phyloP scores from a whole-genome alignment of 1,284 basidiomycete genomes.

The Fomitopsis palustris region DNA sequence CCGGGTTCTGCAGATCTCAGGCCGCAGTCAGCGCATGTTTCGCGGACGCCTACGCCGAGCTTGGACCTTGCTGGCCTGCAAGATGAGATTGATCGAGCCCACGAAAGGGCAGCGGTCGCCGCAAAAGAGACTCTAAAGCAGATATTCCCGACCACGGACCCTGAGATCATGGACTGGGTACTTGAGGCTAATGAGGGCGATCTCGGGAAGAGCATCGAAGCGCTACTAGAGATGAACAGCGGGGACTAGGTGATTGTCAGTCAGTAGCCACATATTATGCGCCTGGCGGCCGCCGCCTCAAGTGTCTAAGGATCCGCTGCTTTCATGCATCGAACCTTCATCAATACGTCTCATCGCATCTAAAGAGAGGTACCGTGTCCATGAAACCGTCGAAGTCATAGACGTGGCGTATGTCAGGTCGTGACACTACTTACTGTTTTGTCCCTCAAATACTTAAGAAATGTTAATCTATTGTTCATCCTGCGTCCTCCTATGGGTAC shows the following conservation, averaged over 20 bases:
- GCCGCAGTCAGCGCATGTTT: slow-evolving; percentile 35
- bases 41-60: slow-evolving; percentile 66
- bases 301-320: no score
- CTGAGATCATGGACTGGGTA: slow-evolving; percentile 82
- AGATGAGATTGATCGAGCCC: slow-evolving; percentile 75
- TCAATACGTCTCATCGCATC: no score
- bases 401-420: no score
- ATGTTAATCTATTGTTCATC: no score
- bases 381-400: no score
- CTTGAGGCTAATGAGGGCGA: slow-evolving; percentile 87
- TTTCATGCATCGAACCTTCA: no score
- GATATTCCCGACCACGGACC: slow-evolving; percentile 82
- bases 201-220: slow-evolving; percentile 86
- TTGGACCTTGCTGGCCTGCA: slow-evolving; percentile 70
- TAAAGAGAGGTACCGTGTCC: no score
- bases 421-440: no score
- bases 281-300: no score
- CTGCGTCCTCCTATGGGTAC: no score
- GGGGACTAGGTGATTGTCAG: slow-evolving; percentile 28
- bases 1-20: slow-evolving; percentile 33
- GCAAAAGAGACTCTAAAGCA: slow-evolving; percentile 73
- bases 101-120: slow-evolving; percentile 63
- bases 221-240: slow-evolving; percentile 73
- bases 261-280: no score
- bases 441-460: no score